Conservation (phyloP, 1,284 basidiomycete species). For the Flammula alnicola region DNA sequence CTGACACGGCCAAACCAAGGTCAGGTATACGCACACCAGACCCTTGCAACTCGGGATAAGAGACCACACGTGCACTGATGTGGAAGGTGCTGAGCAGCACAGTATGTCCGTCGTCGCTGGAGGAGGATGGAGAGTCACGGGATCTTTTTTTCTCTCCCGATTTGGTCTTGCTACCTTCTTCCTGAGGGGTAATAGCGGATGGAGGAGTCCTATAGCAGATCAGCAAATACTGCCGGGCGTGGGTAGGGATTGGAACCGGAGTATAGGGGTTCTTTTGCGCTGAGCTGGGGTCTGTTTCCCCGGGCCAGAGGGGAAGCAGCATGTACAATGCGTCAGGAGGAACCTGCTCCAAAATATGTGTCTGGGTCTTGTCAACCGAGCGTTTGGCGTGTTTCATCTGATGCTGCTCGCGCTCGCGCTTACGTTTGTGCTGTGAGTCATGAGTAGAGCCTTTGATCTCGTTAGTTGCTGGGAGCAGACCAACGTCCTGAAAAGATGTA, state of each 20-base stretch:
- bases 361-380: constrained; percentile 24
- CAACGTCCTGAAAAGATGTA: constrained; percentile 78
- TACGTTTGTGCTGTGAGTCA: constrained; percentile 21
- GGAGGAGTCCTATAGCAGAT: constrained; percentile 69
- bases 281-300: constrained; percentile 62
- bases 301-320: constrained; percentile 82
- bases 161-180: constrained; percentile 34
- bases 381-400: constrained; percentile 30
- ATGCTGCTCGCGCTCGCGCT: constrained; percentile 23
- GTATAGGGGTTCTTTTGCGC: constrained; percentile 36
- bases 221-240: constrained; percentile 69
- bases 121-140: constrained; percentile 42
- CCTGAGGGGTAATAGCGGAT: constrained; percentile 25
- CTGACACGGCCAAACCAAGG: constrained; percentile 67
- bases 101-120: constrained; percentile 43
- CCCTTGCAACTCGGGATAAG: constrained; percentile 67
- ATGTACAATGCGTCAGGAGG: constrained; percentile 74
- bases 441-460: constrained; percentile 32
- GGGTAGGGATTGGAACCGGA: constrained; percentile 47
- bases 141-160: constrained; percentile 39
- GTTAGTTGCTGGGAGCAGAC: constrained; percentile 64
- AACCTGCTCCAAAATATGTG: constrained; percentile 63
- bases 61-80: constrained; percentile 68
- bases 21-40: constrained; percentile 75
- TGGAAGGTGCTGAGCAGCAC: constrained; percentile 65